phyloP scores from a whole-genome alignment of 495 filamentous ascomycete species.

The Tetracladium setigerum region DNA sequence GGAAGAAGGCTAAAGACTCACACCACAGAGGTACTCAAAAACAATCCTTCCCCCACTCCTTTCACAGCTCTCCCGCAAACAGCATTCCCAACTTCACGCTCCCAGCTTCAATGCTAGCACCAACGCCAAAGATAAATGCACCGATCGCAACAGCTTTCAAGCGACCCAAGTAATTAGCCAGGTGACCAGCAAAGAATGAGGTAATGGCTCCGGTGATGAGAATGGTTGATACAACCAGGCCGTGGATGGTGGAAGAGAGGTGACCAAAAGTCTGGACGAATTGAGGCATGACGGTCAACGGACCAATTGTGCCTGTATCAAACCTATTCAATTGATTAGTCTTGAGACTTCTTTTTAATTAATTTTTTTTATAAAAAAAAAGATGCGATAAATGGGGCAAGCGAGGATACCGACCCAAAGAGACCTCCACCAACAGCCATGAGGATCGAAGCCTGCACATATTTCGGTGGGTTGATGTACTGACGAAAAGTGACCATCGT shows the following conservation, averaged over 20 bases:
- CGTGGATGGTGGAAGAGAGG: slow-evolving; percentile 47
- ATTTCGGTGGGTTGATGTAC: slow-evolving; percentile 2
- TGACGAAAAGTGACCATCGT: too few species aligned
- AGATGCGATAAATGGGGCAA: background rate
- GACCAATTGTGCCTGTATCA: slow-evolving; percentile 58
- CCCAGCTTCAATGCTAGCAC: slow-evolving; percentile 39
- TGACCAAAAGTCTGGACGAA: slow-evolving; percentile 43
- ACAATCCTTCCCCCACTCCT: slow-evolving; percentile 54
- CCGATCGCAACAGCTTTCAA: slow-evolving; percentile 45
- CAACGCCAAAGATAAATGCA: slow-evolving; percentile 44
- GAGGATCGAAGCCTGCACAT: slow-evolving; percentile 9
- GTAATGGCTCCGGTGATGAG: slow-evolving; percentile 54
- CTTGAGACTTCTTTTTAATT: too few species aligned
- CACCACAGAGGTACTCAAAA: slow-evolving; percentile 47
- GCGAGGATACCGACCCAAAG: slow-evolving; percentile 17
- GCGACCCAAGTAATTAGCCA: slow-evolving; percentile 54
- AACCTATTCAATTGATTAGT: slow-evolving; percentile 6
- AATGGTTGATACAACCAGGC: slow-evolving; percentile 56
- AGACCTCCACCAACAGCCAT: slow-evolving; percentile 13
- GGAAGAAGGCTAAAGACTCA: slow-evolving; percentile 1
- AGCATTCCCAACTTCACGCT: slow-evolving; percentile 44
- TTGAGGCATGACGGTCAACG: slow-evolving; percentile 51
- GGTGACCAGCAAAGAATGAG: slow-evolving; percentile 52
- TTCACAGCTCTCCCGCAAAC: slow-evolving; percentile 46
- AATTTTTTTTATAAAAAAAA: too few species aligned